Percentiles rank a stretch among this genome's conserved stretches.
Conservation (phyloP, 73 alveolate species). For the Paramecium pentaurelia region DNA sequence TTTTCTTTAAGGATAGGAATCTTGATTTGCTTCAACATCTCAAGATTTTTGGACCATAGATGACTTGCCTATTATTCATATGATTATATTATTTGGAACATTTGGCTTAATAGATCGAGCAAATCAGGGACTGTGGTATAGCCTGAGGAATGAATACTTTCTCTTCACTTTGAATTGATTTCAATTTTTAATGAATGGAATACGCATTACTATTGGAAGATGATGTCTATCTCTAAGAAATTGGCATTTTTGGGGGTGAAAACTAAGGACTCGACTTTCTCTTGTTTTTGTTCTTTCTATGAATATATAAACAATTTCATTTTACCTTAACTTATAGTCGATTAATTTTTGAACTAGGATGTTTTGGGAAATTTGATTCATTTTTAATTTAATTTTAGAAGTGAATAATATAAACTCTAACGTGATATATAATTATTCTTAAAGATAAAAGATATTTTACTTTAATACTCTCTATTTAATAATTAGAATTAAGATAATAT, state of each 20-base stretch:
- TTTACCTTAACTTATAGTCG: background rate
- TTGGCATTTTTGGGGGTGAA: conserved; percentile 28
- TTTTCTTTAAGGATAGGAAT: background rate
- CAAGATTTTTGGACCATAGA: background rate
- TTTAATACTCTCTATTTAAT: background rate
- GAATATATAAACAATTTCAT: background rate
- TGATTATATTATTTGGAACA: background rate
- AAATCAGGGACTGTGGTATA: conserved; percentile 33
- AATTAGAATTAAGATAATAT: background rate
- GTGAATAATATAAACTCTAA: background rate
- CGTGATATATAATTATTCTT: background rate
- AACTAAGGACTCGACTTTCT: background rate
- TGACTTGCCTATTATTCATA: background rate
- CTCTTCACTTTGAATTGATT: conserved; percentile 1
- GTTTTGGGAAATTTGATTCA: conserved; percentile 1
- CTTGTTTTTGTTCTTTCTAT: background rate
- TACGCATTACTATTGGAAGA: background rate
- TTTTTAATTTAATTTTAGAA: background rate
- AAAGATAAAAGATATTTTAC: background rate
- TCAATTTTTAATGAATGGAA: background rate
- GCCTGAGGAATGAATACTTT: conserved; percentile 46
- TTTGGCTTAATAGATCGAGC: background rate
- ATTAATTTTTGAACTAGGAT: background rate
- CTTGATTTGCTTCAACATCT: background rate
- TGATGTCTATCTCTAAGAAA: background rate